Base-by-base conservation (phyloP, 78 protist species). In the Bodo saltans region DNA sequence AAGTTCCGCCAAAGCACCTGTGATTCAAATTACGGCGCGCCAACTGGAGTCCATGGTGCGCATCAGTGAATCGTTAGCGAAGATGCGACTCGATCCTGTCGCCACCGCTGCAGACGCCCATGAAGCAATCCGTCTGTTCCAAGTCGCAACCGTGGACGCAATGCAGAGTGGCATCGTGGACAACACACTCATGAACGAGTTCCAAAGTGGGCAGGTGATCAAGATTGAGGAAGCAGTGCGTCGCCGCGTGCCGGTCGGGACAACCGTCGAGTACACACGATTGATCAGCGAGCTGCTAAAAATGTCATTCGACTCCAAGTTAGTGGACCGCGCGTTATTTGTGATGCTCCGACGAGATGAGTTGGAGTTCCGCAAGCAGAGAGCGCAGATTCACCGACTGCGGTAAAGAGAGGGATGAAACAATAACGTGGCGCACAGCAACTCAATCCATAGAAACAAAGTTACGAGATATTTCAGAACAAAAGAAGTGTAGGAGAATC, bases 41-140 rank as follows among this genome's bases (percentile, higher is more conserved):
- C 97, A 94, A 42, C 78, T 95, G 0, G 96, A 95, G 42, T 94
- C 96, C 67, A 84, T 95, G 71, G 84, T 92, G 26, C 86, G 97
- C 68, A 90, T 95, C 34, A 83, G 93, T 0, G 80, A 71, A 34
- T 26, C 82, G 69, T 37, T 3, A 25, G 80, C 23, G 34, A 70
- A 21, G 12, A 70, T 83, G 79, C n/a, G 42, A 8, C 12, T 79
- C 52, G 30, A 28, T 12, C 26, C 3, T 3, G 25, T 33, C 25
- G 84, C 84, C 30, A 79, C 3, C 69, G 68, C 30, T 21, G 68
- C 34, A 21, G 67, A 79, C 33, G 75, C 75, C 42, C 27, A 76
- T 26, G 67, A 69, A 8, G 84, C 84, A 8, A 79, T 79, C 42
- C 74, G 35, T 3, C 68, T 79, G 33, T 79, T 79, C 60, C 75